Percentiles rank a stretch among this genome's conserved stretches.
Evolutionary conservation across 1,284 basidiomycete genomes (phyloP).

Genomic region (Tilletia setariae): DNA sequence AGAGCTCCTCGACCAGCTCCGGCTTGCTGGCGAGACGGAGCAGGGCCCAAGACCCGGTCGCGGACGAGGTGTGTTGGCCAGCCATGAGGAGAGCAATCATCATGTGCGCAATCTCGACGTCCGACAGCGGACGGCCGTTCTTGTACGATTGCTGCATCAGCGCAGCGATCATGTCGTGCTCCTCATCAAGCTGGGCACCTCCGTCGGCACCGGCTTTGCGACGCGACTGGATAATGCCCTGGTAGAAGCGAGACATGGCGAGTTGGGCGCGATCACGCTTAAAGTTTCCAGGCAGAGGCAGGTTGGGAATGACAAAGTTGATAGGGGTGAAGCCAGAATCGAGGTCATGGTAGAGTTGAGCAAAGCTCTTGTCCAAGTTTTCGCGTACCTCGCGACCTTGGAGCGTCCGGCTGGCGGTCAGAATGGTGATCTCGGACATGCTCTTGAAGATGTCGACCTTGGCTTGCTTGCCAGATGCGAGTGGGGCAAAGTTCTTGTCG

Average conservation of each 20-base stretch:
- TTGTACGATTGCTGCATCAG: slow-evolving; percentile 83
- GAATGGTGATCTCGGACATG: slow-evolving; percentile 88
- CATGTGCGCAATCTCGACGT: slow-evolving; percentile 93
- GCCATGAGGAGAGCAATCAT: slow-evolving; percentile 70
- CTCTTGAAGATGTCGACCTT: slow-evolving; percentile 61
- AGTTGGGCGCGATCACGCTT: slow-evolving; percentile 82
- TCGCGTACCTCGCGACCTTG: slow-evolving; percentile 87
- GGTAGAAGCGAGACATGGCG: slow-evolving; percentile 92
- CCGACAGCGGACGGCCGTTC: slow-evolving; percentile 71
- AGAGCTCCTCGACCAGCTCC: slow-evolving; percentile 64
- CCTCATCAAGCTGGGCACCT: slow-evolving; percentile 44
- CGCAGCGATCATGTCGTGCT: slow-evolving; percentile 89
- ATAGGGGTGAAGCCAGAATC: slow-evolving; percentile 65
- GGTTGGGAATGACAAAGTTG: slow-evolving; percentile 87
- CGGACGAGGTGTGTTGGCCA: slow-evolving; percentile 94
- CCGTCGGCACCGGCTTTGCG: slow-evolving; percentile 55
- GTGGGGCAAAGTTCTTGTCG: slow-evolving; percentile 63
- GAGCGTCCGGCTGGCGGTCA: slow-evolving; percentile 86
- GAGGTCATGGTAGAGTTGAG: slow-evolving; percentile 80
- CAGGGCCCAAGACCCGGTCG: slow-evolving; percentile 83
- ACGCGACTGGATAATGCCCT: slow-evolving; percentile 79
- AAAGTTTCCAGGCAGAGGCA: slow-evolving; percentile 85
- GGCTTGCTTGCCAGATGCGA: slow-evolving; percentile 1
- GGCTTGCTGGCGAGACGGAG: slow-evolving; percentile 80
- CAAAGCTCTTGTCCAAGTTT: slow-evolving; percentile 76